phyloP scores from a whole-genome alignment of 2,329 filamentous ascomycete species.

The Dryadomyces quercus-mongolicae region DNA sequence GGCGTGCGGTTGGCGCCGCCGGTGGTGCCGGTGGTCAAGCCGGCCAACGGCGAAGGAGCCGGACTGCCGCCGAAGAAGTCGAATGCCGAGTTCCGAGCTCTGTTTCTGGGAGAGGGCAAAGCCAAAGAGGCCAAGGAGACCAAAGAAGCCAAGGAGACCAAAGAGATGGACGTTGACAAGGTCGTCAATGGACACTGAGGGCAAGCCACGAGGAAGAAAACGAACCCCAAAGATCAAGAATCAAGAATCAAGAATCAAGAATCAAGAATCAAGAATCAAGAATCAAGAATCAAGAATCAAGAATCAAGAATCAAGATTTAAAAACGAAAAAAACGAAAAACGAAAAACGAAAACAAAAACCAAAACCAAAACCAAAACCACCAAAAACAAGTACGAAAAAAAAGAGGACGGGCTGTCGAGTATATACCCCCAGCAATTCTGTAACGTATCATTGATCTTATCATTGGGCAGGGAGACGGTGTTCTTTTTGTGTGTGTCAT shows the following conservation, averaged over 20 bases:
- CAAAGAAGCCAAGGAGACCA: neutral
- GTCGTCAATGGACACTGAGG: neutral
- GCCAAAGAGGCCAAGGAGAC: neutral
- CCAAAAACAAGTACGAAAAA: neutral
- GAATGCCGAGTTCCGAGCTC: conserved; percentile 19
- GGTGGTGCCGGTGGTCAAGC: conserved; percentile 5
- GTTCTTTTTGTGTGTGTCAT: too few relatives aligned
- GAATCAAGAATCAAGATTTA: too few relatives aligned
- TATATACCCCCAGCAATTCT: neutral
- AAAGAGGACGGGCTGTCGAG: neutral
- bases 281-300: too few relatives aligned
- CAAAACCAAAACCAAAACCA: neutral
- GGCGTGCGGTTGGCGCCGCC: conserved; percentile 28
- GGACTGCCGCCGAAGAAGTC: conserved; percentile 18
- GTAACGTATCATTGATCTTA: neutral
- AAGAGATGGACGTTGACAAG: neutral
- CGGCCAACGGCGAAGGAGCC: conserved; percentile 10
- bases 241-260: too few relatives aligned
- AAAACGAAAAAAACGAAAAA: neutral
- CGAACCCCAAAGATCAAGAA: too few relatives aligned
- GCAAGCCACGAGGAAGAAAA: neutral
- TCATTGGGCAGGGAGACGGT: too few relatives aligned
- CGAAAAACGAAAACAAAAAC: neutral
- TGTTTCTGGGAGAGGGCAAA: conserved; percentile 14
- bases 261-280: too few relatives aligned